Conservation (phyloP, 2,329 filamentous ascomycete genomes). For the Monosporascus cannonballus region DNA sequence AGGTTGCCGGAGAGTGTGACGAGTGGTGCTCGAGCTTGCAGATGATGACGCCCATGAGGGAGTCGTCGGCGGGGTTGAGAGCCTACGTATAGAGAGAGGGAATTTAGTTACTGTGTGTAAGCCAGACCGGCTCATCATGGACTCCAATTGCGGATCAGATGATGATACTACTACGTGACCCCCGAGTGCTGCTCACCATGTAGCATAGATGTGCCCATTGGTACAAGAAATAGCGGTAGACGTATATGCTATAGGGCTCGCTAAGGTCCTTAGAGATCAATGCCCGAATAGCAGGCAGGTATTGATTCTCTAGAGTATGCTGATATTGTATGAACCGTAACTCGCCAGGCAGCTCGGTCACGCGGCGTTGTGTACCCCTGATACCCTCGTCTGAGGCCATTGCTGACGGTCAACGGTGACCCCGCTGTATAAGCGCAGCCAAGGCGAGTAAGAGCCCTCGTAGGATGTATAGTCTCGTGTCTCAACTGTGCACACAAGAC, state of each 20-base stretch:
- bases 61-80: slow-evolving; percentile 50
- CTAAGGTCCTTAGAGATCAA: slow-evolving; percentile 95
- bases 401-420: too few relatives aligned
- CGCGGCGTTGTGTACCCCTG: slow-evolving; percentile 23
- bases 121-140: neutral
- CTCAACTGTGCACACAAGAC: too few relatives aligned
- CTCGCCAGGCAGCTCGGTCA: slow-evolving; percentile 35
- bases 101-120: neutral
- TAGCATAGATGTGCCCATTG: slow-evolving; percentile 98
- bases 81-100: slow-evolving; percentile 35
- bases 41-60: slow-evolving; percentile 83
- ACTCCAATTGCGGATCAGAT: too few relatives aligned
- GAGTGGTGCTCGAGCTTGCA: slow-evolving; percentile 91
- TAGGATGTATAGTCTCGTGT: too few relatives aligned
- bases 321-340: slow-evolving; percentile 57
- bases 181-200: slow-evolving; percentile 54
- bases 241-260: slow-evolving; percentile 98
- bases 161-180: slow-evolving; percentile 8
- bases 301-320: slow-evolving; percentile 52
- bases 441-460: too few relatives aligned
- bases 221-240: slow-evolving; percentile 95
- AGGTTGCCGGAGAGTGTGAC: slow-evolving; percentile 65
- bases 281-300: slow-evolving; percentile 81
- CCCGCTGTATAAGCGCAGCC: too few relatives aligned
- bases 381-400: slow-evolving; percentile 19